These are phyloP conservation scores for Populus deltoides DNA, from an alignment of 345 rosid species.

Conservation along the genomic window DNA sequence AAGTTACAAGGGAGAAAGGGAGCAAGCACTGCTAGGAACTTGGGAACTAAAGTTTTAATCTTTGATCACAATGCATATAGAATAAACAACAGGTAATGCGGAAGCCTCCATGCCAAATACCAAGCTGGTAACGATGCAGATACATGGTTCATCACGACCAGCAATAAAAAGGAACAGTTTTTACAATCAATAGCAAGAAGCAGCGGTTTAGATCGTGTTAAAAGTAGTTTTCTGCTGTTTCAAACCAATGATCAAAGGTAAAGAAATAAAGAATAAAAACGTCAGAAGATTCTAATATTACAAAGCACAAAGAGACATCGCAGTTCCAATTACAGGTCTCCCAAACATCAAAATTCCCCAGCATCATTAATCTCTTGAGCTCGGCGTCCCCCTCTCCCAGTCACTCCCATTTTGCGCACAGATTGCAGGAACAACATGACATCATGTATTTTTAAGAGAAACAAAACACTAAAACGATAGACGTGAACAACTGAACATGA, in stretches of 20 bases:
- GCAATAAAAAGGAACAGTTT: not conserved
- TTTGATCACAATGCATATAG: not conserved
- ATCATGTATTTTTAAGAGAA: conserved; percentile 24
- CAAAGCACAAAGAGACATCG: conserved; percentile 37
- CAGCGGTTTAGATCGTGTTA: not conserved
- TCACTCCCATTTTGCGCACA: conserved; percentile 23
- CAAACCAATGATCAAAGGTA: not conserved
- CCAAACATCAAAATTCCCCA: conserved; percentile 30
- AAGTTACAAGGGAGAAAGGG: not conserved
- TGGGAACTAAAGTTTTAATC: not conserved
- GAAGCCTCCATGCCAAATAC: not conserved
- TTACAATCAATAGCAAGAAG: not conserved
- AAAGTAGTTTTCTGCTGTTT: not conserved
- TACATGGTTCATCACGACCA: not conserved
- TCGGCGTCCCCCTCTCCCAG: conserved; percentile 11
- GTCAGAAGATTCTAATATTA: conserved; percentile 28
- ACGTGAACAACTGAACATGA: conserved; percentile 25
- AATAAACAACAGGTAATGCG: too few relatives aligned
- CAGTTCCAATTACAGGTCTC: conserved; percentile 23
- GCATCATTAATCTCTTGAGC: conserved; percentile 11
- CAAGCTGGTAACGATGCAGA: not conserved
- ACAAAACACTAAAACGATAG: conserved; percentile 12
- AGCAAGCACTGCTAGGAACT: not conserved
- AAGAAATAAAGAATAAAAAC: conserved; percentile 4
- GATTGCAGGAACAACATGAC: conserved; percentile 23